Base-by-base conservation (phyloP, 371 early-diverging fungal species). In the Mucor indicus region DNA sequence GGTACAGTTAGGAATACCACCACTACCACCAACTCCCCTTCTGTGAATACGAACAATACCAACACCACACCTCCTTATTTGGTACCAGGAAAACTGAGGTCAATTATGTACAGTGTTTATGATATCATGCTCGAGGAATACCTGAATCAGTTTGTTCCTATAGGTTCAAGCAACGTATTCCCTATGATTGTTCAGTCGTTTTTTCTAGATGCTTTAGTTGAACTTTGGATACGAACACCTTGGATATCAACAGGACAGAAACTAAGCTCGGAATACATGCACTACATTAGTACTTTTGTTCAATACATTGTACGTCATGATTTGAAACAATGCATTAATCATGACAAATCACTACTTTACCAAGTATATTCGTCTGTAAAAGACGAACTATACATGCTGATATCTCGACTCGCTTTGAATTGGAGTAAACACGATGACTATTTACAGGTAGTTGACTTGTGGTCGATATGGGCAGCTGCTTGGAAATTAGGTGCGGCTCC, bases 381-480 rank as follows among this genome's bases (percentile, higher is more conserved):
- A 12, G 50, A 54, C 0, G 68, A 72, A 31, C 20, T 67, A 0
- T 72, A 60, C 20, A 44, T 57, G 38, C 23, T 72, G 16, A 42
- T 68, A 2, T 72, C 72, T 3, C 55, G 72, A 15, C 29, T 67
- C 0, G 50, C 63, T 0, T 36, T 62, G 3, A 72, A 72, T 31
- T 72, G 67, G 67, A 19, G 36, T 4, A 63, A 49, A 21, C 19
- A 55, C 1, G 65, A 72, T 25, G 61, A 55, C 35, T 65, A 60
- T 36, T 31, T 56, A 15, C 49, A 55, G 21, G 69, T 61, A 29
- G 15, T 67, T 0, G 52, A 58, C 11, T 32, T 72, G 1, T 72
- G 72, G 72, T 20, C 48, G 1, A 13, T 62, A 2, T 72, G 72
- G 72, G 60, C 63, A 21, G 48, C 57, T 4, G 62, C 72, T 1